phyloP scores from a whole-genome alignment of 2,329 filamentous ascomycete genomes.

The Juglanconis oblonga region DNA sequence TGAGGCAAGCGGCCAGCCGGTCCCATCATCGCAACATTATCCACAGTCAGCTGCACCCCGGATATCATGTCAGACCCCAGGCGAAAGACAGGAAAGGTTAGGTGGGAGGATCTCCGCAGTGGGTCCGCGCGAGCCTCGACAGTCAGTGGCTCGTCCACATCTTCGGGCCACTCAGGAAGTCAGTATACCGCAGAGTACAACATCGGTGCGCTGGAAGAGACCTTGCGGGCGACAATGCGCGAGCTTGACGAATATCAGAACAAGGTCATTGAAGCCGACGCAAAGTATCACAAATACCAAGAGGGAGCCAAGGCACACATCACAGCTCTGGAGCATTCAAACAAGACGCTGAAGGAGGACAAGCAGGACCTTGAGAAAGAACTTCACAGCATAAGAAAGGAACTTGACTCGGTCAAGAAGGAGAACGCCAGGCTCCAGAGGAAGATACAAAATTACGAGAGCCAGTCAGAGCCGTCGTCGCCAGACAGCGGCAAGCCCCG shows the following conservation, averaged over 20 bases:
- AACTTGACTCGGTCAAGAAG: conserved; percentile 17
- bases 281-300: conserved; percentile 18
- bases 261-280: conserved; percentile 24
- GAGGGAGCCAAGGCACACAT: conserved; percentile 15
- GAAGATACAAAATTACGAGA: conserved; percentile 23
- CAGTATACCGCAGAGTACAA: conserved; percentile 24
- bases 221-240: conserved; percentile 21
- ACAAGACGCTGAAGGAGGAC: conserved; percentile 22
- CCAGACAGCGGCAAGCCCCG: conserved; percentile 24
- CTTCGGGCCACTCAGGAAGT: conserved; percentile 24
- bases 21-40: not conserved
- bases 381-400: conserved; percentile 22
- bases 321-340: conserved; percentile 21
- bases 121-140: conserved; percentile 26
- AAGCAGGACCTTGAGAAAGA: conserved; percentile 27
- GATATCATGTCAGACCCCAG: conserved; percentile 7
- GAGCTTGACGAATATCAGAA: conserved; percentile 25
- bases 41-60: not conserved
- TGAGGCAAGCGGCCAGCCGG: conserved; percentile 3
- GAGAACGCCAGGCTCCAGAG: conserved; percentile 21
- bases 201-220: conserved; percentile 27
- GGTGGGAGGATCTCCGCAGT: conserved; percentile 27
- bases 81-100: conserved; percentile 27
- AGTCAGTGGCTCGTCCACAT: conserved; percentile 30
- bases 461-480: conserved; percentile 20